Evolutionary conservation across 78 protist genomes (phyloP), one percentile per base, ranked within the genome.

Genomic region (Isochrysis galbana): DNA sequence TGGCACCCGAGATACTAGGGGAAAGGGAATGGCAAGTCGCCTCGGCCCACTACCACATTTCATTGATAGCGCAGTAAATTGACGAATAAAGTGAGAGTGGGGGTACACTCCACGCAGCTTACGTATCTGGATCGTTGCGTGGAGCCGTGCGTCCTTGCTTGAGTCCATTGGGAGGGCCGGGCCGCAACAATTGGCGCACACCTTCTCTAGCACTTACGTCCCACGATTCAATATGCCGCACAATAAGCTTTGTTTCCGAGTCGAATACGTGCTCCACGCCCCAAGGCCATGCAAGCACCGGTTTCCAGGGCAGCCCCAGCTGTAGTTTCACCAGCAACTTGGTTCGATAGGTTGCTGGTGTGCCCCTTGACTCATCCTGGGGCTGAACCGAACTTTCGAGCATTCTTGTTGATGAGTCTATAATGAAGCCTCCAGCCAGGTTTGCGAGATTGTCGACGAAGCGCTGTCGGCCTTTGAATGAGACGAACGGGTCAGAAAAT

Each of bases 261-360:
- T 80, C 54, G 3, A 80, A 21, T 10, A 26, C 88, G 88, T 80
- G 54, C 42, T 1, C 23, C 36, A 80, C 88, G 88, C 88, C 88
- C 88, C 88, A 80, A 34, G n/a, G 34, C 88, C 88, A 80, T 38
- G 88, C 88, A 23, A 80, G 88, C 47, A 80, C 55, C 36, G 88
- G 88, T 38, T 19, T 44, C 88, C 88, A 80, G 0, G 88, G 88
- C 88, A 80, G 55, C 41, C n/a, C 88, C 14, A 80, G 88, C 55
- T 29, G 55, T 54, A 80, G 88, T 54, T 80, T 80, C 23, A 80
- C 88, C 46, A 77, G 86, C 86, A 77, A 46, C 46, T 19, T 3
- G 47, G 86, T 77, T n/a, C 19, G 34, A 46, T 77, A 77, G 23
- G 47, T 1, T 7, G 47, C 11, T 0, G 42, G 86, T 19, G 1